Evolutionary conservation across 108 stramenopile genomes (phyloP), one percentile per base, ranked within the genome.

Genomic region (Licmophora abbreviata): DNA sequence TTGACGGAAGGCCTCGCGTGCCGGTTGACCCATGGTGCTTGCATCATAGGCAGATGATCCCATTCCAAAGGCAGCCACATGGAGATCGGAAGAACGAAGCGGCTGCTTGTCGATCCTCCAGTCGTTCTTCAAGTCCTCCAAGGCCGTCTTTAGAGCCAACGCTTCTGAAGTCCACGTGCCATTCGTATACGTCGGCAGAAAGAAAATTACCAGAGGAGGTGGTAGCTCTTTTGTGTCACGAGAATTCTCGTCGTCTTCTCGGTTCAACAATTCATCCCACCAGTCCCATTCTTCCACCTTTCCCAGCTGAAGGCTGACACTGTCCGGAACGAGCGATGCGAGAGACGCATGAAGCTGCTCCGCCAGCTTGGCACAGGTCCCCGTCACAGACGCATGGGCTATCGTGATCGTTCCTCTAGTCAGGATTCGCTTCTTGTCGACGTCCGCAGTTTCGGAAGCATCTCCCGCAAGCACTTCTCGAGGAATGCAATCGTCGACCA

Each of bases 261-360:
- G 49, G 59, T 92, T 92, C 21, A 88, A 38, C n/a, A 92, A 36
- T 48, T 92, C 83, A 63, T 92, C 91, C 86, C 86, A 92, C 91
- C 91, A 92, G 65, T 92, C 91, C 60, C 79, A 64, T 49, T 76
- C 69, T 36, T 72, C 71, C 24, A 77, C 44, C 9, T 51, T 34
- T 20, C 65, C 71, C 40, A 79, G 44, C 56, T 76, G 79, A 17
- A 84, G 58, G 20, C 21, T 55, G n/a, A n/a, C n/a, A n/a, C n/a
- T n/a, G n/a, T n/a, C n/a, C n/a, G n/a, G n/a, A n/a, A n/a, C n/a
- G n/a, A n/a, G n/a, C 22, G 40, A 27, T 38, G 29, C 48, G 43
- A 41, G 56, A 35, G 30, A 49, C 0, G 7, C n/a, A 36, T 49
- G 37, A 44, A 87, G 45, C 10, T 71, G 48, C 4, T 38, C 23